Percentiles rank a stretch among this genome's conserved stretches.
Evolutionary conservation across 257 asterid species (phyloP).

Genomic region (Rhazya stricta): DNA sequence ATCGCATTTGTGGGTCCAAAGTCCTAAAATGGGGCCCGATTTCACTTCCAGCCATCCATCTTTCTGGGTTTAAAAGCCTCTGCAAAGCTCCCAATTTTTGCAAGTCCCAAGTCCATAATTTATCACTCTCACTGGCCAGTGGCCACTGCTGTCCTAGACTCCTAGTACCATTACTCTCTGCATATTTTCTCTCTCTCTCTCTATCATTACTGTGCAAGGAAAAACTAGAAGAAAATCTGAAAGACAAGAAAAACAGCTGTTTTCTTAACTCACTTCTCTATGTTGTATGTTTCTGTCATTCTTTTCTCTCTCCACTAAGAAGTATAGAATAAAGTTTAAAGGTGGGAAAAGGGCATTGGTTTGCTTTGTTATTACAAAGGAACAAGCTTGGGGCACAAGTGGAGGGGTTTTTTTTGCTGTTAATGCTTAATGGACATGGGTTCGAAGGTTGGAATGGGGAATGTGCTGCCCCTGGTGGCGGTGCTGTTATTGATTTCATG

Average conservation of each 20-base stretch:
- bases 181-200: neutral
- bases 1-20: slow-evolving; percentile 9
- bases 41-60: slow-evolving; percentile 25
- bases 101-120: slow-evolving; percentile 8
- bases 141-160: neutral
- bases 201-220: neutral
- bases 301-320: slow-evolving; percentile 11
- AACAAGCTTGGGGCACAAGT: slow-evolving; percentile 15
- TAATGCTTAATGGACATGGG: slow-evolving; percentile 15
- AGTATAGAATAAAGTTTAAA: slow-evolving; percentile 39
- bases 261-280: slow-evolving; percentile 14
- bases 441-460: slow-evolving; percentile 24
- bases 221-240: neutral
- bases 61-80: slow-evolving; percentile 46
- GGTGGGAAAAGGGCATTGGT: slow-evolving; percentile 18
- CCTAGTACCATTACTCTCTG: neutral
- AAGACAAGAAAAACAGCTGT: slow-evolving; percentile 20
- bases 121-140: slow-evolving; percentile 6
- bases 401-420: slow-evolving; percentile 4
- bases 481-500: slow-evolving; percentile 31
- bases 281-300: slow-evolving; percentile 1
- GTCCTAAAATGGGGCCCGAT: slow-evolving; percentile 29
- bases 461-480: slow-evolving; percentile 16
- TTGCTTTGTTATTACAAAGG: slow-evolving; percentile 6
- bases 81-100: slow-evolving; percentile 27